Conservation (phyloP, 495 filamentous ascomycete genomes). For the Lophiostoma macrostomum region DNA sequence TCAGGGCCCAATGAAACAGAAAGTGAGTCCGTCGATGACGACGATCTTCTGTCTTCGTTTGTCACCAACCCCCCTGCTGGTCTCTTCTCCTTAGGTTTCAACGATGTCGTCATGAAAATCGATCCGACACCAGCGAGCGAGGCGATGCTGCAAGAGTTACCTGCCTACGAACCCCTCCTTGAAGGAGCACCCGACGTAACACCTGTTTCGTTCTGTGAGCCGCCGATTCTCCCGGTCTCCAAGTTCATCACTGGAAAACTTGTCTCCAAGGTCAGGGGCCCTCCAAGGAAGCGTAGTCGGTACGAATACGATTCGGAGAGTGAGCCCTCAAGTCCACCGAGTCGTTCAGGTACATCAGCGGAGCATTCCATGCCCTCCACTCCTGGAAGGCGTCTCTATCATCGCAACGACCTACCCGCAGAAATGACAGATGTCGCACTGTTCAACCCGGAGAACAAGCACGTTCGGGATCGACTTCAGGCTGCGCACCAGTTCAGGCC, state of each 20-base stretch:
- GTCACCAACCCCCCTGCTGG: constrained; percentile 56
- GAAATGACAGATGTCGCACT: constrained; percentile 77
- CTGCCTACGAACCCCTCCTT: constrained; percentile 61
- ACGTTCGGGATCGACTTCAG: constrained; percentile 83
- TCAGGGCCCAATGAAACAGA: constrained; percentile 38
- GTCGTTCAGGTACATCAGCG: constrained; percentile 28
- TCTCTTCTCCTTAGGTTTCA: constrained; percentile 76
- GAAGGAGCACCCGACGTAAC: constrained; percentile 14
- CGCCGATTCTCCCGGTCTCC: constrained; percentile 75
- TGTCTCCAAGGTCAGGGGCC: constrained; percentile 60
- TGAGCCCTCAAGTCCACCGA: constrained; percentile 49
- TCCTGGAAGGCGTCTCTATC: constrained; percentile 35
- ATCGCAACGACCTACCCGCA: constrained; percentile 54
- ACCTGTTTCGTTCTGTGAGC: constrained; percentile 48
- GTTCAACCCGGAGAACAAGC: constrained; percentile 85
- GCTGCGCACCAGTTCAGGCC: constrained; percentile 90
- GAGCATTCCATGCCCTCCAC: constrained; percentile 32
- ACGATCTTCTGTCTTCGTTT: constrained; percentile 15
- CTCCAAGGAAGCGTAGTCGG: constrained; percentile 70
- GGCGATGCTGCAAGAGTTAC: constrained; percentile 80
- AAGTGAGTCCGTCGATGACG: constrained; percentile 35
- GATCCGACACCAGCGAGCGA: constrained; percentile 72
- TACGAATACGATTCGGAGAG: constrained; percentile 73
- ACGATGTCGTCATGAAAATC: constrained; percentile 77
- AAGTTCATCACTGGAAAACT: constrained; percentile 84